A percentile compares a stretch with the other conserved stretches of the same genome.
These are phyloP conservation scores for Diophrys sp. DNA, from an alignment of 73 alveolate genomes.

Conservation along the genomic window DNA sequence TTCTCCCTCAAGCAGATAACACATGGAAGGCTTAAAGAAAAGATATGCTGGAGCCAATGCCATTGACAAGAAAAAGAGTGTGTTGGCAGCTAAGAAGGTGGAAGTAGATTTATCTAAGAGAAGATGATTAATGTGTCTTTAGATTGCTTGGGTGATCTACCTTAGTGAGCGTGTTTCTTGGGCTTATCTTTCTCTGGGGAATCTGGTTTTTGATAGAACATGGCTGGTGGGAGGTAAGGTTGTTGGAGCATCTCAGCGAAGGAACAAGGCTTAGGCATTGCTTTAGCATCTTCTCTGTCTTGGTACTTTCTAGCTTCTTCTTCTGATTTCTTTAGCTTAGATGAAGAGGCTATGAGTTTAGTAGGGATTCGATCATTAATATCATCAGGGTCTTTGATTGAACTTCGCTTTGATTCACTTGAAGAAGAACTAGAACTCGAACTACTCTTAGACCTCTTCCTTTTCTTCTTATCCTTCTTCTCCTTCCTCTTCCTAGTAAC, in stretches of 20 bases:
- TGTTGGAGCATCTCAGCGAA: constrained; percentile 17
- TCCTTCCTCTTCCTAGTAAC: background rate
- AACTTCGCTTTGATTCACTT: no score
- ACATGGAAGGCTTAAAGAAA: no score
- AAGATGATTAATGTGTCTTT: no score
- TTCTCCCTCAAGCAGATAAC: no score
- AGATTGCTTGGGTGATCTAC: no score
- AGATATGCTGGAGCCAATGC: no score
- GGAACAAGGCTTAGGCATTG: background rate
- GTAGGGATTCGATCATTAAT: background rate
- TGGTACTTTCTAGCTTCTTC: background rate
- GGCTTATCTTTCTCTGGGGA: constrained; percentile 23
- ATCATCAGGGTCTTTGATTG: no score
- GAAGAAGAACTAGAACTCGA: background rate
- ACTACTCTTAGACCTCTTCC: background rate
- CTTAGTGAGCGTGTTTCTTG: constrained; percentile 26
- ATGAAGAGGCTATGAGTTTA: background rate
- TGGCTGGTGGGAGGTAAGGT: constrained; percentile 45
- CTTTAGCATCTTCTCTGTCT: constrained; percentile 5
- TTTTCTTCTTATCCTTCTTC: background rate
- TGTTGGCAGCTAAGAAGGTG: no score
- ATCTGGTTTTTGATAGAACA: constrained; percentile 33
- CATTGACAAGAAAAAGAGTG: no score
- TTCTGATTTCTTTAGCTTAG: background rate
- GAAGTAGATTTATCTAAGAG: no score